Percentiles rank a stretch among this genome's conserved stretches.
These are phyloP conservation scores for Ogataea polymorpha DNA, from an alignment of 805 yeast genomes.

Conservation along the genomic window DNA sequence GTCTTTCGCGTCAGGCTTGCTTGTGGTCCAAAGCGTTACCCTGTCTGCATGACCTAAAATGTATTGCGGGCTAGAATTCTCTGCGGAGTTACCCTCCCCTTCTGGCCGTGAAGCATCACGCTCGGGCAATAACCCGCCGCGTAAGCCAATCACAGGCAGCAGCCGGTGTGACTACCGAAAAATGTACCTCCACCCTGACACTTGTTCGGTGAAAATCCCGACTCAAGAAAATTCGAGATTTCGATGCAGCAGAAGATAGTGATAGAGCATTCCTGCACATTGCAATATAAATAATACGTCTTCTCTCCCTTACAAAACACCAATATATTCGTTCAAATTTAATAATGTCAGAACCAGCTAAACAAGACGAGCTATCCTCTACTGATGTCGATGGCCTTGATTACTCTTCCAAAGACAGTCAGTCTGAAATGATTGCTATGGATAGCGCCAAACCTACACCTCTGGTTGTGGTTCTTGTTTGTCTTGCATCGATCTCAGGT, in stretches of 20 bases:
- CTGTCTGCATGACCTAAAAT: not conserved
- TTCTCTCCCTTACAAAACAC: not conserved
- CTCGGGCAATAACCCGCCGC: constrained; percentile 1
- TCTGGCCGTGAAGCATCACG: not conserved
- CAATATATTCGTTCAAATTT: not conserved
- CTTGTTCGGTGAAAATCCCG: constrained; percentile 16
- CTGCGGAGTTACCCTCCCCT: not conserved
- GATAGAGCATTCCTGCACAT: not conserved
- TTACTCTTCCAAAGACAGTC: constrained; percentile 6
- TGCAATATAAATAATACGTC: not conserved
- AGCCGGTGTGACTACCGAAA: constrained; percentile 6
- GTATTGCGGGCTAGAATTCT: not conserved
- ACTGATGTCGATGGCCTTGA: constrained; percentile 6
- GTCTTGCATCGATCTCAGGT: constrained; percentile 86
- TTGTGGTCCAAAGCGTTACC: not conserved
- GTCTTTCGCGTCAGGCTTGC: constrained; percentile 6
- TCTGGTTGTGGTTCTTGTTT: constrained; percentile 65
- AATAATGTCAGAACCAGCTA: not conserved
- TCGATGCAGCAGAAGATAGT: not conserved
- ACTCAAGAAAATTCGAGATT: constrained; percentile 15
- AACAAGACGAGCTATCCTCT: not conserved
- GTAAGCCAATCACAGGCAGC: constrained; percentile 8
- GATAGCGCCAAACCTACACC: constrained; percentile 53
- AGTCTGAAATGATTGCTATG: constrained; percentile 21
- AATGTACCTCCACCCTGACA: not conserved